A percentile compares a stretch with the other conserved stretches of the same genome.
Conservation (phyloP, 495 filamentous ascomycete genomes). For the Aspergillus hancockii region DNA sequence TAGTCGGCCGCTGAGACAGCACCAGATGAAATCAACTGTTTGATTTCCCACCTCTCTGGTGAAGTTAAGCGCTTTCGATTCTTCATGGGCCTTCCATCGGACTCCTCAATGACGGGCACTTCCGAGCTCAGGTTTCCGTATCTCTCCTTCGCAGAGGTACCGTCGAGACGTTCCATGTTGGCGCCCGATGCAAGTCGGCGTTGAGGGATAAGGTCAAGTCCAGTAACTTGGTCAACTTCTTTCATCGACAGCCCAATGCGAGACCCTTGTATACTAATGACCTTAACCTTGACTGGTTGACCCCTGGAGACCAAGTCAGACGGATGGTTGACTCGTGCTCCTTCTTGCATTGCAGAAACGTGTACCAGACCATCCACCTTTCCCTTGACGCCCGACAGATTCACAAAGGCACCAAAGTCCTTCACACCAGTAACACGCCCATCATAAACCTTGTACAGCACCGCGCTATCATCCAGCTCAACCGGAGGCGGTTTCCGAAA, state of each 20-base stretch:
- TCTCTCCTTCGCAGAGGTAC: constrained; percentile 44
- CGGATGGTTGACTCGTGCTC: constrained; percentile 86
- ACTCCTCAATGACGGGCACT: constrained; percentile 68
- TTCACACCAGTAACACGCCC: constrained; percentile 89
- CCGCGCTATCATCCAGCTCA: constrained; percentile 79
- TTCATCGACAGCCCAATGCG: constrained; percentile 93
- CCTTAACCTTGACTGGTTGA: constrained; percentile 90
- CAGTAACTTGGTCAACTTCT: constrained; percentile 90
- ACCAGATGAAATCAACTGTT: constrained; percentile 92
- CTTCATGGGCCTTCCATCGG: constrained; percentile 52
- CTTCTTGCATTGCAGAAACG: constrained; percentile 89
- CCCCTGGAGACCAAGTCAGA: constrained; percentile 79
- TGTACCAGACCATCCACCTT: constrained; percentile 94
- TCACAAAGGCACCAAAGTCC: constrained; percentile 95
- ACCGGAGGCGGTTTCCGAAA: constrained; percentile 72
- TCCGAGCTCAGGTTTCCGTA: constrained; percentile 60
- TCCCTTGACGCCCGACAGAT: constrained; percentile 79
- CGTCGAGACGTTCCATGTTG: constrained; percentile 81
- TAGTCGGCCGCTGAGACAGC: constrained; percentile 88
- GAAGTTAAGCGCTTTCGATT: constrained; percentile 91
- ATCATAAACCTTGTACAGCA: constrained; percentile 86
- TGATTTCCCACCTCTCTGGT: constrained; percentile 95
- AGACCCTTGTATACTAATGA: constrained; percentile 78
- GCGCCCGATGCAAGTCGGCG: constrained; percentile 84
- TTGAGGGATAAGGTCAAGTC: constrained; percentile 80